Evolutionary conservation across 768 basidiomycete species (phyloP).

Genomic region (Mycena haematopus): DNA sequence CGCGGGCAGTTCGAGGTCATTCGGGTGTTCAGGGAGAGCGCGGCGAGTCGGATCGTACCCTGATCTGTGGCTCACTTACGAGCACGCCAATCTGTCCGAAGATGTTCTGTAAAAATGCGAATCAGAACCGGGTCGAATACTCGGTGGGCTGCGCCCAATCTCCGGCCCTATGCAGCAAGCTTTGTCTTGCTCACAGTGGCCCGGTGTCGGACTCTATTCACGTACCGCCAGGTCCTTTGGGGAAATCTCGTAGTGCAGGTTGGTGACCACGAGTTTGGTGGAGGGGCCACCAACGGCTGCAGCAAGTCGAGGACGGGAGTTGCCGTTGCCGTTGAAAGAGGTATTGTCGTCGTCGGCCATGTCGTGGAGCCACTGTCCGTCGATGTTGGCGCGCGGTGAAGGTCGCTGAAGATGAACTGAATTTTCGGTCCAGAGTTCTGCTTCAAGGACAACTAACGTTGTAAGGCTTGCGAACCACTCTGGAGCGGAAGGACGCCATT

Average conservation of each 20-base stretch:
- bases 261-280: slow-evolving; percentile 78
- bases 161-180: background rate
- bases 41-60: slow-evolving; percentile 79
- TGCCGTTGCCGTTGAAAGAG: slow-evolving; percentile 40
- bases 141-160: background rate
- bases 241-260: slow-evolving; percentile 91
- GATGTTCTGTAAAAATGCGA: slow-evolving; percentile 61
- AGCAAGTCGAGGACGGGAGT: slow-evolving; percentile 33
- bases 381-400: slow-evolving; percentile 50
- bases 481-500: slow-evolving; percentile 29
- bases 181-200: background rate
- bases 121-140: slow-evolving; percentile 1
- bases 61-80: slow-evolving; percentile 90
- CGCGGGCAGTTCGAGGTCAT: slow-evolving; percentile 36
- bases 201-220: background rate
- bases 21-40: slow-evolving; percentile 58
- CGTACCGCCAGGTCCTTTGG: slow-evolving; percentile 87
- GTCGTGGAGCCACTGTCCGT: slow-evolving; percentile 82
- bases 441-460: slow-evolving; percentile 37
- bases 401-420: slow-evolving; percentile 55
- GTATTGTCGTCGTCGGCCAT: slow-evolving; percentile 54
- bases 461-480: slow-evolving; percentile 50
- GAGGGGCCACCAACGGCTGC: slow-evolving; percentile 33
- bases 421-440: background rate
- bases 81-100: slow-evolving; percentile 94